A percentile compares a stretch with the other conserved stretches of the same genome.
phyloP scores from a whole-genome alignment of 106 monocot genomes.

The Dioscorea zingiberensis region DNA sequence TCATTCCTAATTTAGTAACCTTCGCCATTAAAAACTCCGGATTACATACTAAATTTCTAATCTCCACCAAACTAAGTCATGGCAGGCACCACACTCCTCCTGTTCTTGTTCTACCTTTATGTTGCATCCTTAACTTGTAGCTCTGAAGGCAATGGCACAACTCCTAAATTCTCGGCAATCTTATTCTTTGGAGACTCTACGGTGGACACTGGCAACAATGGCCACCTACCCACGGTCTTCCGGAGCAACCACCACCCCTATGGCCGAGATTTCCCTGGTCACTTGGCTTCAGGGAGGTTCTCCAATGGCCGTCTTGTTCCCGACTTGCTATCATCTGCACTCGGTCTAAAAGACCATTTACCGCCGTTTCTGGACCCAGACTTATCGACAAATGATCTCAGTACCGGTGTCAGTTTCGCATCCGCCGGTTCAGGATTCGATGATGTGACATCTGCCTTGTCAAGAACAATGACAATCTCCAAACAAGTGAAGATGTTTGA shows the following conservation, averaged over 20 bases:
- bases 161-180: background rate
- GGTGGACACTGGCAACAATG: conserved; percentile 11
- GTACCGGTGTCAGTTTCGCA: conserved; percentile 31
- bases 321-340: conserved; percentile 16
- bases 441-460: conserved; percentile 11
- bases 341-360: conserved; percentile 15
- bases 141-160: background rate
- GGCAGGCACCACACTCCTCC: background rate
- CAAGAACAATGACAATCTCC: conserved; percentile 17
- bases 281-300: background rate
- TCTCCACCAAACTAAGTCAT: background rate
- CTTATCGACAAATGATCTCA: conserved; percentile 15
- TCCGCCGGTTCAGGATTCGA: conserved; percentile 46
- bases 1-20: no score
- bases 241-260: conserved; percentile 4
- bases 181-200: conserved; percentile 10
- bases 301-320: conserved; percentile 32
- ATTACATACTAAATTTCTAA: background rate
- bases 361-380: conserved; percentile 23
- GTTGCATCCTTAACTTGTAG: background rate
- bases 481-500: conserved; percentile 24
- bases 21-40: no score
- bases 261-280: background rate
- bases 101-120: background rate
- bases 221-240: background rate